Base-by-base conservation (phyloP, 2,329 filamentous ascomycete genomes). In the Monosporascus sp. region DNA sequence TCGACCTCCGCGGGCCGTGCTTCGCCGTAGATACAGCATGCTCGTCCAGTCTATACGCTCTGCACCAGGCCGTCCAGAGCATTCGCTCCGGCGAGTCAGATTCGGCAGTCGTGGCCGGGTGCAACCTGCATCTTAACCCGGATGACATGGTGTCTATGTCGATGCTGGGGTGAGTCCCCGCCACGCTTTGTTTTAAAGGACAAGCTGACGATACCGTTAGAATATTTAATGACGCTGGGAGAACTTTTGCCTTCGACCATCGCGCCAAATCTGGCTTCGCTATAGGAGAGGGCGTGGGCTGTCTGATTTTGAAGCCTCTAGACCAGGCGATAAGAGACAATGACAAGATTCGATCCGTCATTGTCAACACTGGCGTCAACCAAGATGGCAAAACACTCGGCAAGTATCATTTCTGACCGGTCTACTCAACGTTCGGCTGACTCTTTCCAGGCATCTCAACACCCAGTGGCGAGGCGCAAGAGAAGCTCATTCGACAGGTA, bases 381-480 rank as follows among this genome's bases (percentile, higher is more conserved):
- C 56, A 59, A 35, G 72, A 76, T 52, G 74, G 74, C 7, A 62
- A 31, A 1, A 58, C 60, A 5, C 7, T 25, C 25, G 25, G 25
- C 7, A 25, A 25, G 25, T 7, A 25, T 25, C 25, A 25, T 25
- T 2, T 25, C 25, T 25, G 25, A 8, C 25, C 25, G 25, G 25
- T 25, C 25, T 25, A 25, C 25, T 25, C 25, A 25, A 25, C 25
- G 25, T 25, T 25, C 8, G 25, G 25, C 25, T 25, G 25, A 25
- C 25, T 25, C 25, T 25, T 25, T 25, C 72, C 70, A 0, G 57
- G 57, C n/a, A 54, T 58, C 47, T 53, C 50, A 1, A 35, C 46
- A 50, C 75, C 75, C 0, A 73, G 53, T 35, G 49, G 18, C 1
- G 48, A 51, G 3, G 64, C 65, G 2, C 70, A 72, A 50, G 59